Base-by-base conservation (phyloP, 1,284 basidiomycete species). In the Cutaneotrichosporon spelunceum region DNA sequence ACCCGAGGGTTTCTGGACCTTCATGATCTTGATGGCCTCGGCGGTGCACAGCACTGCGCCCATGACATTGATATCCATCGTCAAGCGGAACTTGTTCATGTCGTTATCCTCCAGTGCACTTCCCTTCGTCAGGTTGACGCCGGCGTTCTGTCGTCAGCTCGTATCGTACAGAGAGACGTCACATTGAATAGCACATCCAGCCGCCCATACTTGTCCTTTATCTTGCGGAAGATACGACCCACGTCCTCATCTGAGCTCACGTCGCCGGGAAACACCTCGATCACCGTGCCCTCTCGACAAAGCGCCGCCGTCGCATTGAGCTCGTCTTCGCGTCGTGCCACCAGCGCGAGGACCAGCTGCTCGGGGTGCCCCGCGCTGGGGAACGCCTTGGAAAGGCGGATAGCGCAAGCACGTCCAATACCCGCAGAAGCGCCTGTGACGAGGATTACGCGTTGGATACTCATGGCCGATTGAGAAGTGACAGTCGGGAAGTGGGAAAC, bases 121-220 rank as follows among this genome's bases (percentile, higher is more conserved):
- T 8, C 64, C 59, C 33, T 72, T 70, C 4, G 82, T 80, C 0
- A 83, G 78, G 36, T 79, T 79, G 44, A 85, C 82, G 2, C 90
- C 90, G 13, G 81, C 81, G 64, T 82, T 81, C 79, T 81, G 58
- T 10, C 13, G 36, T 27, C 49, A 63, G 61, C 53, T 36, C 6
- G 34, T 33, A 33, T 33, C 7, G 7, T 7, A 33, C 36, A 39
- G 6, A 39, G 36, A 39, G 19, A 14, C 68, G 83, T 74, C 69
- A 87, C 89, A 73, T 92, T 91, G 80, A 91, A 92, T 19, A 85
- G 70, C n/a, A 91, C 69, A 72, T 92, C 89, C 24, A 91, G 71
- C 2, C 87, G 82, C 7, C 87, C 88, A 70, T 87, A 90, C 60
- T 81, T 80, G 26, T 81, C 75, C 50, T 85, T 73, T 1, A 86